phyloP scores from a whole-genome alignment of 257 asterid species.

The Asclepias syriaca region DNA sequence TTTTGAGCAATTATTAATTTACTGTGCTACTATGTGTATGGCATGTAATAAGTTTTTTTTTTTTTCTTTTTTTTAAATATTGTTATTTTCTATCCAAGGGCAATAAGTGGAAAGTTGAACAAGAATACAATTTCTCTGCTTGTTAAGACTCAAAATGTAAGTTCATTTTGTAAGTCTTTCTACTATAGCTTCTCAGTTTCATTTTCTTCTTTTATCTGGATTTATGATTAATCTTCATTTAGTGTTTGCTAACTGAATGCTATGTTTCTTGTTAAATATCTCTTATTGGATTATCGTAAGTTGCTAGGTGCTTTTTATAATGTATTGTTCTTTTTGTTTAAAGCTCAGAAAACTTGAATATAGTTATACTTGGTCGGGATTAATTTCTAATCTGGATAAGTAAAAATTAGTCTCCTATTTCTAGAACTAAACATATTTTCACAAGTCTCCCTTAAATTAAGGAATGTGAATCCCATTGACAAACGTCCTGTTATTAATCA shows the following conservation, averaged over 20 bases:
- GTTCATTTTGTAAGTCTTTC: slow-evolving; percentile 21
- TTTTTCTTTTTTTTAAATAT: slow-evolving; percentile 11
- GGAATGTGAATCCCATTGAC: too few species aligned
- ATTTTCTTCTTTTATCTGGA: background rate
- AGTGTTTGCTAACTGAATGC: background rate
- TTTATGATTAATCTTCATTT: background rate
- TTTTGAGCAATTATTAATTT: background rate
- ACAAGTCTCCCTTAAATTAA: too few species aligned
- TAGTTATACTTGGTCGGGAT: background rate
- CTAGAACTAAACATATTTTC: background rate
- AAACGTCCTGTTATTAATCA: too few species aligned
- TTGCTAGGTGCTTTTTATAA: background rate
- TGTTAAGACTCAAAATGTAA: slow-evolving; percentile 65
- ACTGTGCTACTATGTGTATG: background rate
- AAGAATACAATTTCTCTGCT: slow-evolving; percentile 91
- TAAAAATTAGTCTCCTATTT: background rate
- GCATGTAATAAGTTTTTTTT: slow-evolving; percentile 19
- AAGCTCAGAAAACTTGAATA: background rate
- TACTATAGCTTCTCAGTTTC: background rate
- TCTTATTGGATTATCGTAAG: background rate
- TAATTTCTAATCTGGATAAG: background rate
- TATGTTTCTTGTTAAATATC: background rate
- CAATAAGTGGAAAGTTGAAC: slow-evolving; percentile 97
- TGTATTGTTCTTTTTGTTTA: background rate
- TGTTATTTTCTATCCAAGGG: slow-evolving; percentile 50